Percentiles rank a stretch among this genome's conserved stretches.
phyloP scores from a whole-genome alignment of 768 basidiomycete genomes.

The Lanmaoa rubissima region DNA sequence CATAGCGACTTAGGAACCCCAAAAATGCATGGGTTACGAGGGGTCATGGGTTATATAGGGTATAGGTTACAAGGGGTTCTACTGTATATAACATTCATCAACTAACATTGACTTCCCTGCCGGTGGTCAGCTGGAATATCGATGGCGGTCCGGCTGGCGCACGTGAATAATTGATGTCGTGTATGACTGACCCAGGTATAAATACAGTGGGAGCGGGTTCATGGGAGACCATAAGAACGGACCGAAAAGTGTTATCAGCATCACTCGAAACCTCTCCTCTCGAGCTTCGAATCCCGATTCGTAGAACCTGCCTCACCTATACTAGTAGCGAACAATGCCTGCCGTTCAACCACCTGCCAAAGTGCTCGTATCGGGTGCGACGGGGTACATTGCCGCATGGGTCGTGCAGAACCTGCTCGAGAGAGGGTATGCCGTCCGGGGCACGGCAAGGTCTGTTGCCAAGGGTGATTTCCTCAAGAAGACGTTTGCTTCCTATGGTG shows the following conservation, averaged over 20 bases:
- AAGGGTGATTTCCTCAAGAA: conserved; percentile 60
- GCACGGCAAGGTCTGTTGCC: conserved; percentile 59
- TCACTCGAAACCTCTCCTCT: not conserved
- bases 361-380: conserved; percentile 32
- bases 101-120: not conserved
- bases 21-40: no score
- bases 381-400: conserved; percentile 38
- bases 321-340: conserved; percentile 19
- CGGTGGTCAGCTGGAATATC: not conserved
- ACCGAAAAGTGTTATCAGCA: not conserved
- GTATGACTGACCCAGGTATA: not conserved
- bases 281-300: not conserved
- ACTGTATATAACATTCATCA: no score
- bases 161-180: not conserved
- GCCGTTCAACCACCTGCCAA: conserved; percentile 26
- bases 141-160: not conserved
- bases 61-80: no score
- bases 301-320: not conserved
- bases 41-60: no score
- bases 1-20: no score
- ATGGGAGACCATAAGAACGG: no score
- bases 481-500: conserved; percentile 51
- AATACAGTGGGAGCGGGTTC: not conserved
- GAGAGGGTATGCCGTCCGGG: conserved; percentile 60
- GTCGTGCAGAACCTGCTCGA: conserved; percentile 55